Conservation (phyloP, 179 eudicot species). For the Carnegiea gigantea region DNA sequence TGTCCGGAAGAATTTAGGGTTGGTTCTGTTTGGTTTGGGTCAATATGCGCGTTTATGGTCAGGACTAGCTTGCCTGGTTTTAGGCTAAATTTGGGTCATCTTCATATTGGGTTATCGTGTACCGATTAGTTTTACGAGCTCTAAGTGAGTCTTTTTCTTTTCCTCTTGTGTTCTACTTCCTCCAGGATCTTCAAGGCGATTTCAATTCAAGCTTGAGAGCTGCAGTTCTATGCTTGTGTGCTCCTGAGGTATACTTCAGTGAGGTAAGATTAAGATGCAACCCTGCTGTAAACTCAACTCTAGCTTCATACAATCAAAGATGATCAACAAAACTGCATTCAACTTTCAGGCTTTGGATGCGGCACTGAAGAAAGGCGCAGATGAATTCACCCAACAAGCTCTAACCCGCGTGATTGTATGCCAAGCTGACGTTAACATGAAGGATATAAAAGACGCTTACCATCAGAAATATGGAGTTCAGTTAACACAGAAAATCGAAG, state of each 20-base stretch:
- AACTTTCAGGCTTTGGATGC: constrained; percentile 50
- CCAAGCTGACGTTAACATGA: constrained; percentile 63
- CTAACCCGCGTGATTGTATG: constrained; percentile 62
- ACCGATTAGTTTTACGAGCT: background rate
- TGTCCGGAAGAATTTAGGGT: background rate
- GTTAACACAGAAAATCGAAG: constrained; percentile 44
- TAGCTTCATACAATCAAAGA: background rate
- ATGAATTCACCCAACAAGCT: constrained; percentile 62
- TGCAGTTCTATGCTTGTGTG: constrained; percentile 53
- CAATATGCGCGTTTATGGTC: background rate
- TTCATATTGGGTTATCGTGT: background rate
- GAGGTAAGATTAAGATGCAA: constrained; percentile 37
- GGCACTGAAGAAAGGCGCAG: constrained; percentile 44
- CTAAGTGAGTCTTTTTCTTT: background rate
- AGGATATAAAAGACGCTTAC: constrained; percentile 52
- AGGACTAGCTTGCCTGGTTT: background rate
- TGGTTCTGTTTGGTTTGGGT: background rate
- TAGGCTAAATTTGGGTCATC: background rate
- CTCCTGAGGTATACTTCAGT: constrained; percentile 54
- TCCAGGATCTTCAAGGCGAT: constrained; percentile 50
- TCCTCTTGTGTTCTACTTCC: background rate
- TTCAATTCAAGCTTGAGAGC: constrained; percentile 35
- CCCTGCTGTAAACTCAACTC: background rate
- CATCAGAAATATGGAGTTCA: constrained; percentile 34
- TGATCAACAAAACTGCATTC: constrained; percentile 5